phyloP scores from a whole-genome alignment of 139 green algal genomes.

The Closterium sp. region DNA sequence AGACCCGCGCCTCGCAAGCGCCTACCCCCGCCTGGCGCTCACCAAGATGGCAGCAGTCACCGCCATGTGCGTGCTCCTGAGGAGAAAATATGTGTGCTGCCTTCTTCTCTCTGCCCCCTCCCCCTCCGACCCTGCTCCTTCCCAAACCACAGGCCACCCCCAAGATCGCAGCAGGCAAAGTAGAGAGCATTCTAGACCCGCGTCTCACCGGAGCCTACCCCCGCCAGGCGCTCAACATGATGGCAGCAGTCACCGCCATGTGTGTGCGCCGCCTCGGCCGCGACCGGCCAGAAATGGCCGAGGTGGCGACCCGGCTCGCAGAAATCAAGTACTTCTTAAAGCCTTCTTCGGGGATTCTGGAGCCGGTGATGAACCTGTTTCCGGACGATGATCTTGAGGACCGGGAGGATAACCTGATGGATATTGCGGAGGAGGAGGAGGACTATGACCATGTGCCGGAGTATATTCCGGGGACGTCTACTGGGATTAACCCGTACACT shows the following conservation, averaged over 20 bases:
- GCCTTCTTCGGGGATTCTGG: conserved; percentile 22
- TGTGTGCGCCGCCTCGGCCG: conserved; percentile 9
- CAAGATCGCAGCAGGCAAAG: conserved; percentile 21
- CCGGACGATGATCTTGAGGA: neutral
- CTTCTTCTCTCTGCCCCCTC: too few species aligned
- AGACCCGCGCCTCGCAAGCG: conserved; percentile 1
- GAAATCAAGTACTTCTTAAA: conserved; percentile 39
- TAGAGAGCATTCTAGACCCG: conserved; percentile 20
- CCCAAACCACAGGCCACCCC: conserved; percentile 3
- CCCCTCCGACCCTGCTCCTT: neutral
- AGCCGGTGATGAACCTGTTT: conserved; percentile 13
- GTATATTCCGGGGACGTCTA: conserved; percentile 9
- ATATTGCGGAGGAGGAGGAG: conserved; percentile 6
- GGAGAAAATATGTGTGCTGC: too few species aligned
- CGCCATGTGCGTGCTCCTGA: conserved; percentile 9
- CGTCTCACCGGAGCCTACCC: neutral
- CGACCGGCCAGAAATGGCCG: conserved; percentile 27
- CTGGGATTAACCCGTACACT: neutral
- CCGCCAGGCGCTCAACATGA: conserved; percentile 24
- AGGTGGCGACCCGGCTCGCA: conserved; percentile 9
- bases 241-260: conserved; percentile 19
- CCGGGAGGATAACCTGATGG: conserved; percentile 1
- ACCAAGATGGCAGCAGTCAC: conserved; percentile 11
- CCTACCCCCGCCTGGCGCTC: neutral
- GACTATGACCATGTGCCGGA: conserved; percentile 10